phyloP scores from a whole-genome alignment of 768 basidiomycete genomes.

The Solioccasus polychromus region DNA sequence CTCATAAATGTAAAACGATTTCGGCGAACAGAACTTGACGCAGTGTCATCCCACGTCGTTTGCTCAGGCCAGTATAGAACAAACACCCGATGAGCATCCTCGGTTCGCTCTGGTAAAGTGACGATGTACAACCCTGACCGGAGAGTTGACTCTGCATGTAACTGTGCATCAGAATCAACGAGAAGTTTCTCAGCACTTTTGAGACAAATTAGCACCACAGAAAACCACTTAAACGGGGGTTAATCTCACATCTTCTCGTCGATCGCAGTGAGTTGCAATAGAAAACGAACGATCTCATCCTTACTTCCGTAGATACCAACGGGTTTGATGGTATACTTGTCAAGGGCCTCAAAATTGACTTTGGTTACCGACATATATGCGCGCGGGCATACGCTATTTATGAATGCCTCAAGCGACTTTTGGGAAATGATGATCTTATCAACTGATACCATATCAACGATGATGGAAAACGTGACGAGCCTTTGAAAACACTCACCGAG shows the following conservation, averaged over 20 bases:
- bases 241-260: conserved; percentile 39
- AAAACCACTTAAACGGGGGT: rapidly evolving
- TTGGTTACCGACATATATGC: conserved; percentile 53
- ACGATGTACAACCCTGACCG: conserved; percentile 24
- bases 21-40: conserved; percentile 40
- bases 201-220: not conserved
- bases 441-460: conserved; percentile 33
- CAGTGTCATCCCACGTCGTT: conserved; percentile 54
- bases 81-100: conserved; percentile 32
- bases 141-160: conserved; percentile 10
- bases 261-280: conserved; percentile 36
- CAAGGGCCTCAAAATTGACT: conserved; percentile 54
- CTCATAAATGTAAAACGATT: conserved; percentile 64
- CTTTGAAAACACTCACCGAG: conserved; percentile 37
- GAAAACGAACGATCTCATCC: conserved; percentile 45
- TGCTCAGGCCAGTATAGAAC: conserved; percentile 64
- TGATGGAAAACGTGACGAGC: not conserved
- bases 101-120: not conserved
- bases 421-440: conserved; percentile 64
- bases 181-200: conserved; percentile 16
- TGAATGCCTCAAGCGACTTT: conserved; percentile 44
- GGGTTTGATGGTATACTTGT: conserved; percentile 44
- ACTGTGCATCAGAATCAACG: conserved; percentile 5
- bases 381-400: conserved; percentile 47
- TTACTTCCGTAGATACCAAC: conserved; percentile 59